These are phyloP conservation scores for Dorcoceras hygrometricum DNA, from an alignment of 257 asterid species.

Conservation along the genomic window DNA sequence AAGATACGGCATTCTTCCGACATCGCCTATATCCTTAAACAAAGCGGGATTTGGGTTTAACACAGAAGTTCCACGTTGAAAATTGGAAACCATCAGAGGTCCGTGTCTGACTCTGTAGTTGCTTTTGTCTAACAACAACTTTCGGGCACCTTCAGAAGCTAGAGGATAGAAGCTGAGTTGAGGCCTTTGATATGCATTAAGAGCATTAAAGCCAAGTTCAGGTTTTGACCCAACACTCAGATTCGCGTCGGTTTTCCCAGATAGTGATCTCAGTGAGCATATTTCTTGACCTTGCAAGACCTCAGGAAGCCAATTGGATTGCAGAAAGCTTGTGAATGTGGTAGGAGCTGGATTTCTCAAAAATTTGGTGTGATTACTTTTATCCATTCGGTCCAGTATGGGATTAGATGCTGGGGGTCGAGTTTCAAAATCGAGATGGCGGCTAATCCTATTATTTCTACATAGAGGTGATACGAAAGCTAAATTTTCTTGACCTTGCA, in stretches of 20 bases:
- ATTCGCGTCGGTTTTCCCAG: slow-evolving; percentile 51
- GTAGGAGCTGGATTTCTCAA: slow-evolving; percentile 58
- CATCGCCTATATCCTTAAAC: slow-evolving; percentile 41
- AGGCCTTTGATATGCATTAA: slow-evolving; percentile 42
- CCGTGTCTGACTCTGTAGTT: slow-evolving; percentile 48
- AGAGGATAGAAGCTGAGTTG: slow-evolving; percentile 64
- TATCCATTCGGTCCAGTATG: slow-evolving; percentile 46
- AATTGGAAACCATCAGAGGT: slow-evolving; percentile 48
- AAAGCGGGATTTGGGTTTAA: slow-evolving; percentile 40
- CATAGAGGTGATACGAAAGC: slow-evolving; percentile 63
- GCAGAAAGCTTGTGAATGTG: slow-evolving; percentile 82
- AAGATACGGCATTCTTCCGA: slow-evolving; percentile 31
- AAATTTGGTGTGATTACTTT: slow-evolving; percentile 44
- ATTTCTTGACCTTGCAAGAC: slow-evolving; percentile 99
- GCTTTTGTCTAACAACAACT: slow-evolving; percentile 42
- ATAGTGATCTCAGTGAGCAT: slow-evolving; percentile 69
- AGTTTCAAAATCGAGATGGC: slow-evolving; percentile 64
- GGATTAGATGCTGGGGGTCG: slow-evolving; percentile 43
- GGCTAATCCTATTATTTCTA: slow-evolving; percentile 60
- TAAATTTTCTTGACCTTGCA: slow-evolving; percentile 99
- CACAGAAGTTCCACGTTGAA: slow-evolving; percentile 44
- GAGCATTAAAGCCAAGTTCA: slow-evolving; percentile 42
- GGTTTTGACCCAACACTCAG: slow-evolving; percentile 60
- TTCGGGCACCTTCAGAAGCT: slow-evolving; percentile 85
- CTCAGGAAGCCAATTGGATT: slow-evolving; percentile 87